Percentiles rank a stretch among this genome's conserved stretches.
Conservation (phyloP, 176 grass and related monocot genomes). For the Leersia perrieri region DNA sequence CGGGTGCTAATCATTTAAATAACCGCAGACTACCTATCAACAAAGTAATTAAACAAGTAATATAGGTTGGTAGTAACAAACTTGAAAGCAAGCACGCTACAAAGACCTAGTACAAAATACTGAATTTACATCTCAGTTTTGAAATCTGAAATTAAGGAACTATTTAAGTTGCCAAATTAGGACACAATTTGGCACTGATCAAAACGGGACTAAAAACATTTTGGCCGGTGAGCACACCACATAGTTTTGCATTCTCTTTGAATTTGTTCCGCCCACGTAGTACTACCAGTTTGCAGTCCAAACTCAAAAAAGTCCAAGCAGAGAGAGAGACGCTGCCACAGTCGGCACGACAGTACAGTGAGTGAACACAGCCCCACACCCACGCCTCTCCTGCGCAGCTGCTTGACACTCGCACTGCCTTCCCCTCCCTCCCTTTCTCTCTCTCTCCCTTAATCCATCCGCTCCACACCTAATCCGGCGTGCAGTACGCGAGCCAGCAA, state of each 20-base stretch:
- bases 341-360: neutral
- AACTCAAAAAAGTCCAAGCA: neutral
- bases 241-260: neutral
- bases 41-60: no score
- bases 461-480: conserved; percentile 31
- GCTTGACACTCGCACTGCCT: conserved; percentile 33
- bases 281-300: neutral
- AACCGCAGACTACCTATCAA: no score
- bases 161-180: no score
- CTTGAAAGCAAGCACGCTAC: neutral
- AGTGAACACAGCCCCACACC: neutral
- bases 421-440: neutral
- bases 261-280: neutral
- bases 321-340: neutral
- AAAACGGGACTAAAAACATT: no score
- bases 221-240: no score
- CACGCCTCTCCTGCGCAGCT: neutral
- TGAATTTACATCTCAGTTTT: neutral
- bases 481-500: conserved; percentile 16
- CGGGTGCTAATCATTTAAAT: no score
- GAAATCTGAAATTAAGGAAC: neutral
- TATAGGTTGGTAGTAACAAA: no score
- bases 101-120: neutral
- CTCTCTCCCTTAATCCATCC: neutral
- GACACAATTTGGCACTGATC: no score